Base-by-base conservation (phyloP, 2,329 filamentous ascomycete species). In the Trichophyton schoenleinii region DNA sequence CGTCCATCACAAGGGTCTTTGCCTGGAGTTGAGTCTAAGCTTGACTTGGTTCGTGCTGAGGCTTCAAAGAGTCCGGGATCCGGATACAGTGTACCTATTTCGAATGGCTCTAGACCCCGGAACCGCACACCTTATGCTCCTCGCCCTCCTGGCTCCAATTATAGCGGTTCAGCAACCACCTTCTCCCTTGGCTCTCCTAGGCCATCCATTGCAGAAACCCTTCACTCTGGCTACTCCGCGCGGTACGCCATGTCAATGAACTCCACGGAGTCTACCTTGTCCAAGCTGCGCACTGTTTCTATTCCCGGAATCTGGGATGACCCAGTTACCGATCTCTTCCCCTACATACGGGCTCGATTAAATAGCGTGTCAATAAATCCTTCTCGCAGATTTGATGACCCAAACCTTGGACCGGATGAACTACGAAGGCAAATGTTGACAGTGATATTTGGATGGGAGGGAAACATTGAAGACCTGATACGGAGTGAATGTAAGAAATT, bases 401-500 rank as follows among this genome's bases (percentile, higher is more conserved):
- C 77, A 2, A 81, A 80, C 31, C 74, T 89, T 25, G 88, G 87
- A 5, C 74, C 84, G 7, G 87, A 96, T 67, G 87, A 95, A 66
- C 80, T 96, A 52, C 85, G 92, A 57, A 82, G 82, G 55, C 91
- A 96, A 72, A 96, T 99, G 91, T 81, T 99, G 3, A 89, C 82
- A 66, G 87, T 91, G 4, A 91, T 99, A 1, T 99, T 99, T 72
- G 94, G 94, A 2, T 99, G 94, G 91, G 86, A 92, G 59, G 86
- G 86, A 61, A 89, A 95, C 67, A 85, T 92, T 46, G 82, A 90
- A 53, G 86, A 86, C 52, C 75, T 99, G 57, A 84, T 99, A 60
- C 83, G 85, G 8, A 91, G 97, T 71, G 94, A 99, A 72, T 80
- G 81, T 81, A 74, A 71, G 78, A 74, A 38, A 4, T 38, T 55